These are phyloP conservation scores for Canavalia gladiata DNA, from an alignment of 306 rosid genomes.

Conservation along the genomic window DNA sequence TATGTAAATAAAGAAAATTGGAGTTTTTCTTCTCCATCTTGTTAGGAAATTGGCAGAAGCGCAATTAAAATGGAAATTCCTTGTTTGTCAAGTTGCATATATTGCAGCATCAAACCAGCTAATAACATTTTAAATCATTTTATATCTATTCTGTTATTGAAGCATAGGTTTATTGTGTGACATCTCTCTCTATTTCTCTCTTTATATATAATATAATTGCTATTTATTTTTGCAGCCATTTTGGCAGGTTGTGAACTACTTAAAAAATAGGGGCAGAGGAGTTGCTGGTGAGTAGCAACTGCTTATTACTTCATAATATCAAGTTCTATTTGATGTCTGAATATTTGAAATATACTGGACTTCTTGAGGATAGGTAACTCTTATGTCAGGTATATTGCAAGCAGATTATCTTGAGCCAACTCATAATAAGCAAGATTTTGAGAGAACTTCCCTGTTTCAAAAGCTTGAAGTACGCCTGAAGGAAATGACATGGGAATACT, in stretches of 20 bases:
- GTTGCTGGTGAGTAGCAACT: conserved; percentile 72
- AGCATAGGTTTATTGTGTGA: neutral
- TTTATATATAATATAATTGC: conserved; percentile 8
- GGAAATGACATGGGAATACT: conserved; percentile 88
- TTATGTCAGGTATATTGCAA: conserved; percentile 70
- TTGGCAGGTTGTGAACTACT: conserved; percentile 72
- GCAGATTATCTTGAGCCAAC: conserved; percentile 85
- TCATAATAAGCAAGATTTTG: conserved; percentile 95
- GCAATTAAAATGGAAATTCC: conserved; percentile 28
- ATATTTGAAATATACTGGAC: conserved; percentile 7
- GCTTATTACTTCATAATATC: conserved; percentile 30
- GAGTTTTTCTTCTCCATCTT: conserved; percentile 7
- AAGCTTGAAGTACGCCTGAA: conserved; percentile 86
- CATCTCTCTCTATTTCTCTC: neutral
- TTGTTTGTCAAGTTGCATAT: conserved; percentile 9
- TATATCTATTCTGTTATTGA: conserved; percentile 32
- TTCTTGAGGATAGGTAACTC: conserved; percentile 29
- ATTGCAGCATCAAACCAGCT: neutral
- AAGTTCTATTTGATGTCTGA: conserved; percentile 27
- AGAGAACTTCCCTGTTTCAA: conserved; percentile 81
- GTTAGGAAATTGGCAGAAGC: conserved; percentile 16
- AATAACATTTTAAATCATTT: conserved; percentile 10
- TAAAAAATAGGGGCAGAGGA: conserved; percentile 68
- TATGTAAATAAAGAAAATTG: neutral
- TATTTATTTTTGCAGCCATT: conserved; percentile 74